A percentile compares a stretch with the other conserved stretches of the same genome.
Evolutionary conservation across 768 basidiomycete species (phyloP).

Genomic region (Cantharellus anzutake): DNA sequence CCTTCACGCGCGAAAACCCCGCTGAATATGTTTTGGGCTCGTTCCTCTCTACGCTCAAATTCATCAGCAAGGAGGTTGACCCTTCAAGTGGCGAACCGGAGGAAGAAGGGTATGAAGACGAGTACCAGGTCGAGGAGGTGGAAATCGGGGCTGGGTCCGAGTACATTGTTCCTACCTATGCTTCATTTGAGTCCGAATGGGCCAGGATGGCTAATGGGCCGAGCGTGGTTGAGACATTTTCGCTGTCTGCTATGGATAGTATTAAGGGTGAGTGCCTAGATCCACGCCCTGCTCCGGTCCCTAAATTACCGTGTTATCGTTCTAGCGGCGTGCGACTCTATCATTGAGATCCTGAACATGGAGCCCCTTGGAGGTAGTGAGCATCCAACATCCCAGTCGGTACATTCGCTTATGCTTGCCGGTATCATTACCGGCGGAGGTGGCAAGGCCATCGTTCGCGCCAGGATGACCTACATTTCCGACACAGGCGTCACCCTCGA

Average conservation of each 20-base stretch:
- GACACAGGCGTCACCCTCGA: slow-evolving; percentile 89
- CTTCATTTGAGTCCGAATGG: slow-evolving; percentile 88
- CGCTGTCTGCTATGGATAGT: slow-evolving; percentile 78
- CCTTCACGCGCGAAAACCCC: slow-evolving; percentile 70
- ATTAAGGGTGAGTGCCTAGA: slow-evolving; percentile 56
- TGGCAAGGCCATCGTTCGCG: slow-evolving; percentile 87
- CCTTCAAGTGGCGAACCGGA: slow-evolving; percentile 90
- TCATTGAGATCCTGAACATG: slow-evolving; percentile 93
- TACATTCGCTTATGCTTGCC: slow-evolving; percentile 87
- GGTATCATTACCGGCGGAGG: slow-evolving; percentile 83
- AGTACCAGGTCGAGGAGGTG: slow-evolving; percentile 92
- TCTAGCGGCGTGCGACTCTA: slow-evolving; percentile 85
- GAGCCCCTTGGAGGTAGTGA: slow-evolving; percentile 88
- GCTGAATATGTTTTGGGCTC: slow-evolving; percentile 62
- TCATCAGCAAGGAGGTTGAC: slow-evolving; percentile 93
- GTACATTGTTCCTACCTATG: slow-evolving; percentile 91
- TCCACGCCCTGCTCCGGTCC: neutral
- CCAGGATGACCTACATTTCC: slow-evolving; percentile 85
- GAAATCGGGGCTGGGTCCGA: slow-evolving; percentile 84
- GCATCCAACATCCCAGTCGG: slow-evolving; percentile 55
- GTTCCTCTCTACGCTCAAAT: slow-evolving; percentile 83
- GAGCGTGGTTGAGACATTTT: slow-evolving; percentile 79
- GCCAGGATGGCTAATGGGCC: slow-evolving; percentile 68
- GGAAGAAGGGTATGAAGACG: slow-evolving; percentile 97
- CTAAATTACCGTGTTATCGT: slow-evolving; percentile 8